Evolutionary conservation across 768 basidiomycete genomes (phyloP), one percentile per base, ranked within the genome.

Genomic region (Rhodotorula toruloides): DNA sequence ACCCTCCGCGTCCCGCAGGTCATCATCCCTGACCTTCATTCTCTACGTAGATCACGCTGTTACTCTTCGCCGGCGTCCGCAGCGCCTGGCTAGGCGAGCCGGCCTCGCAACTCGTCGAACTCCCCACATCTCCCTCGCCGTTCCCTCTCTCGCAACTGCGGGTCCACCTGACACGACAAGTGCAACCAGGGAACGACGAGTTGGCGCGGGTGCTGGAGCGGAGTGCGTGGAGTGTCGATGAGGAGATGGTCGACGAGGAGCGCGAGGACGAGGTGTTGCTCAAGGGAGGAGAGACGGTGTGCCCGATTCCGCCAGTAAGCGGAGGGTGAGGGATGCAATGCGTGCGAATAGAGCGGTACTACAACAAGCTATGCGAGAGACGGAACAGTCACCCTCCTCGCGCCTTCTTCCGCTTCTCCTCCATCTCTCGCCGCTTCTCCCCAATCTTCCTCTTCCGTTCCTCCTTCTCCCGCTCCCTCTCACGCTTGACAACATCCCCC

Each of bases 261-360:
- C 81, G 85, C 65, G 81, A 82, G 4, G 78, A 79, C n/a, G 65
- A 67, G 1, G 77, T 83, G 27, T 63, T 78, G 19, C 76, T 91
- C 52, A 81, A 77, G 50, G 87, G 87, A 17, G 88, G 87, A 29
- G 88, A 90, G 76, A 86, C 88, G 72, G 83, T 90, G 13, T 88
- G 85, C 21, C 81, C 90, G 32, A 90, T 91, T 48, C 87, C 86
- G 70, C 89, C 87, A 14, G 88, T 90, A 1, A 88, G 87, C 58
- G 89, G 90, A 9, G 89, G 89, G 39, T 89, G 76, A 75, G 39
- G 17, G 42, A 6, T 17, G 17, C 5, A 43, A 5, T 17, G 4
- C 42, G 40, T 22, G 10, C 42, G n/a, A n/a, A n/a, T n/a, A n/a
- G 40, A 42, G 40, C 13, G 21, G 40, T 42, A 21, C 11, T 25